Conservation (phyloP, 192 early-diverging fungal species). For the Geranomyces variabilis region DNA sequence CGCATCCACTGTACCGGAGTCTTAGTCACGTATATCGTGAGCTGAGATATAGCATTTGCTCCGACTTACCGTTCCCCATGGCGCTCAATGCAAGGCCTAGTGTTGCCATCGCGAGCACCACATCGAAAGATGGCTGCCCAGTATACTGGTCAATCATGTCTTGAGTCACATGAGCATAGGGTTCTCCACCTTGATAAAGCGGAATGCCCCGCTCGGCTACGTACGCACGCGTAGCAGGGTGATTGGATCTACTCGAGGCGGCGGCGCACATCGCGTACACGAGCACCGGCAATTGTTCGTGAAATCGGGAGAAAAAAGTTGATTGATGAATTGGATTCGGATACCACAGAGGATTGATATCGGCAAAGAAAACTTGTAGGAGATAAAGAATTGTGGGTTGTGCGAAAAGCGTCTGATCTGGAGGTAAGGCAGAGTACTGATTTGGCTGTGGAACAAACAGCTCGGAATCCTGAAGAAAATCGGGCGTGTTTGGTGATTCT, state of each 20-base stretch:
- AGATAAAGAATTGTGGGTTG: constrained; percentile 12
- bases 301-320: constrained; percentile 15
- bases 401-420: constrained; percentile 23
- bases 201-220: constrained; percentile 13
- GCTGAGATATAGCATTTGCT: too few species aligned
- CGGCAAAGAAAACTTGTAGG: constrained; percentile 22
- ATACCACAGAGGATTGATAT: constrained; percentile 21
- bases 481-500: not conserved
- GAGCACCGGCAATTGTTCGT: constrained; percentile 13
- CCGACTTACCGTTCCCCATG: not conserved
- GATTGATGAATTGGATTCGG: constrained; percentile 27
- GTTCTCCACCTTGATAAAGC: constrained; percentile 23
- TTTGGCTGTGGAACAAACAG: not conserved
- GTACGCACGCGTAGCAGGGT: constrained; percentile 24
- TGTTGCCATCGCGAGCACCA: constrained; percentile 18
- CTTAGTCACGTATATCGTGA: too few species aligned
- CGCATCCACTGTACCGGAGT: not conserved
- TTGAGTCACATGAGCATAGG: constrained; percentile 12
- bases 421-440: constrained; percentile 18
- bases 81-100: constrained; percentile 15
- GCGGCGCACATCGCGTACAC: constrained; percentile 30
- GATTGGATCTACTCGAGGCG: constrained; percentile 23
- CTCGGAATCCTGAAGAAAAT: not conserved
- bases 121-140: constrained; percentile 8
- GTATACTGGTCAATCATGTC: not conserved